Evolutionary conservation across 2,329 filamentous ascomycete species (phyloP).

Genomic region (Trichoderma breve): DNA sequence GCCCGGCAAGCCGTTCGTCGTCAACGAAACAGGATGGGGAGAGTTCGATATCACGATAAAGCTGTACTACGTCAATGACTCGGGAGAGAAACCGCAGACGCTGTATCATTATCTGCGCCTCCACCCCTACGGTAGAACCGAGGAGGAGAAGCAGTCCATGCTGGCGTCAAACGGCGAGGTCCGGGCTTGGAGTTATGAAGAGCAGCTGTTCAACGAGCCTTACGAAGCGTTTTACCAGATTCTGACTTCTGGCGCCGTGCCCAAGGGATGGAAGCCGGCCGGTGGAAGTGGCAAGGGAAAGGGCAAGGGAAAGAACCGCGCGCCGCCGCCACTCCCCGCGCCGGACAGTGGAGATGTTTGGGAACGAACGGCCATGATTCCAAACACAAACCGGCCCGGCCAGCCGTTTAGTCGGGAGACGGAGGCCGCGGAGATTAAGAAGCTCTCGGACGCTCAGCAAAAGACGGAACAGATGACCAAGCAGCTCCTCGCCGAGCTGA

Average conservation of each 20-base stretch:
- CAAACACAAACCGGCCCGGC: constrained; percentile 61
- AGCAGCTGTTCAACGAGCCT: constrained; percentile 96
- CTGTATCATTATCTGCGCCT: constrained; percentile 89
- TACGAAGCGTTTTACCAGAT: constrained; percentile 88
- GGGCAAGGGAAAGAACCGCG: constrained; percentile 45
- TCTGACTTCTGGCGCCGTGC: constrained; percentile 69
- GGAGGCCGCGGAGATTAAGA: constrained; percentile 61
- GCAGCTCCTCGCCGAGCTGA: constrained; percentile 59
- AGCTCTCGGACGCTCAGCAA: constrained; percentile 60
- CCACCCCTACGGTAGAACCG: constrained; percentile 83
- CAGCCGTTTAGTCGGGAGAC: constrained; percentile 73
- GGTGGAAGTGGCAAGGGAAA: constrained; percentile 56
- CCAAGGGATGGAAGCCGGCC: constrained; percentile 42
- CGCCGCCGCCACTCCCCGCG: constrained; percentile 38
- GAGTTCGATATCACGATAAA: constrained; percentile 97
- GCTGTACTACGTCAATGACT: constrained; percentile 85
- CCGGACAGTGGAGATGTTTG: constrained; percentile 51
- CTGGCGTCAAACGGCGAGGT: constrained; percentile 61
- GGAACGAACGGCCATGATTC: constrained; percentile 73
- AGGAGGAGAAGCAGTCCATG: constrained; percentile 66
- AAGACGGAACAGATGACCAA: constrained; percentile 61
- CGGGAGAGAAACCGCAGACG: constrained; percentile 91
- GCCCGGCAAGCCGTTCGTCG: constrained; percentile 67
- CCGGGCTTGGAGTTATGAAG: constrained; percentile 80
- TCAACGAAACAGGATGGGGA: constrained; percentile 94